Percentiles rank a stretch among this genome's conserved stretches.
Conservation (phyloP, 495 filamentous ascomycete species). For the Pyrenula massariospora region DNA sequence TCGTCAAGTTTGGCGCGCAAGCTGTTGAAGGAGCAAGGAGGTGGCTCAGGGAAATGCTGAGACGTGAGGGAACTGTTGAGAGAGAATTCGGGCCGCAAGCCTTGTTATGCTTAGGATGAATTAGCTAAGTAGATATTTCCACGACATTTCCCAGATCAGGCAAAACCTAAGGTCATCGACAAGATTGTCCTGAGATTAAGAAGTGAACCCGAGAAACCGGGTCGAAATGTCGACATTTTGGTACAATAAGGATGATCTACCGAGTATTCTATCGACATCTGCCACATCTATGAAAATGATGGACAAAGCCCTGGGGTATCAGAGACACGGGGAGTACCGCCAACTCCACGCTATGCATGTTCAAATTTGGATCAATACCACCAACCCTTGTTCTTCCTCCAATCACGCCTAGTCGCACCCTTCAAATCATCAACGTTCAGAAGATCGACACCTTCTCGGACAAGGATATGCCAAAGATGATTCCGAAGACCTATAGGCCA, state of each 20-base stretch:
- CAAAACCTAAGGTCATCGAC: background rate
- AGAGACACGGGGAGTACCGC: too few relatives aligned
- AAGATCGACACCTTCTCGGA: constrained; percentile 57
- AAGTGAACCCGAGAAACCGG: too few relatives aligned
- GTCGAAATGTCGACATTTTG: too few relatives aligned
- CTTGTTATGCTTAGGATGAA: constrained; percentile 42
- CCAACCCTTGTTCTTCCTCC: constrained; percentile 29
- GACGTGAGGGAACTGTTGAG: constrained; percentile 42
- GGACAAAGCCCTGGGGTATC: too few relatives aligned
- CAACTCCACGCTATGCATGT: background rate
- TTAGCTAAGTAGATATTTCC: background rate
- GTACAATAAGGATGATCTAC: too few relatives aligned
- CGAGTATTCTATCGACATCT: too few relatives aligned
- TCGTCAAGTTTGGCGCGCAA: constrained; percentile 72
- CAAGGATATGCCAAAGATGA: constrained; percentile 61
- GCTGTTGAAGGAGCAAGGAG: constrained; percentile 49
- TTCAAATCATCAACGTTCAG: constrained; percentile 59
- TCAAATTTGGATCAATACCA: constrained; percentile 12
- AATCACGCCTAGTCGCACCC: constrained; percentile 33
- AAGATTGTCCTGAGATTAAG: too few relatives aligned
- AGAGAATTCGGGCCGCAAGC: constrained; percentile 53
- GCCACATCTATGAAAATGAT: too few relatives aligned
- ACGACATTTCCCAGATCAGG: background rate
- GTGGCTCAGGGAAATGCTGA: constrained; percentile 48
- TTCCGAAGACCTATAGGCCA: constrained; percentile 70